Base-by-base conservation (phyloP, 2,329 filamentous ascomycete species). In the Pyricularia grisea region DNA sequence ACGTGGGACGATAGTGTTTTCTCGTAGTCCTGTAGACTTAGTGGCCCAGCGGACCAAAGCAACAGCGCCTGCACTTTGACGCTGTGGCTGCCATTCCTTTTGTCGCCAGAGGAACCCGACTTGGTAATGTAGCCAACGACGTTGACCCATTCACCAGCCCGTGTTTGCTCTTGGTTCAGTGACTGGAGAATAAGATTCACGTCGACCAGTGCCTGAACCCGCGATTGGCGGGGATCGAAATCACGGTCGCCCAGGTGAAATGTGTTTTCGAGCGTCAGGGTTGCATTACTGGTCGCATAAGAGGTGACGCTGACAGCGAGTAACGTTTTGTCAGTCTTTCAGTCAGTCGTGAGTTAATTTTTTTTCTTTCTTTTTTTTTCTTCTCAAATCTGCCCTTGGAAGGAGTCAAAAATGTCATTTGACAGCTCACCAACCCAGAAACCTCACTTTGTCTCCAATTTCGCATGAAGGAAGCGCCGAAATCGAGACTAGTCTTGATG, bases 121-220 rank as follows among this genome's bases (percentile, higher is more conserved):
- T 67, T 63, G 76, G 81, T 84, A 68, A 94, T 82, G 77, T 96
- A 96, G 6, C 94, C 94, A 72, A 97, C 87, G 3, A 97, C 84
- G 76, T 97, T 97, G 67, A 97, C 79, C 93, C 94, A 97, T 70
- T 90, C 85, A n/a, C 94, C 94, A 30, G 91, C 80, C 67, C 88
- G 84, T 68, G 91, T 84, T 67, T 91, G 83, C 69, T 89, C 84
- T 27, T 84, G 79, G 25, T 85, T 87, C 70, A 95, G 79, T 11
- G 81, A 84, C 74, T 89, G 85, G 5, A 97, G 83, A 2, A 96
- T 78, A 72, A 94, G 86, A 68, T 87, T 84, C 70, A 96, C 84
- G 74, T 95, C 87, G 50, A 97, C 91, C 55, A 82, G 76, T 1
- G 87, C 90, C 66, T 78, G 79, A 60, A 84, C 79, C 64, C 79